Percentiles rank a stretch among this genome's conserved stretches.
Conservation (phyloP, 2,329 filamentous ascomycete species). For the Fusarium multiceps region DNA sequence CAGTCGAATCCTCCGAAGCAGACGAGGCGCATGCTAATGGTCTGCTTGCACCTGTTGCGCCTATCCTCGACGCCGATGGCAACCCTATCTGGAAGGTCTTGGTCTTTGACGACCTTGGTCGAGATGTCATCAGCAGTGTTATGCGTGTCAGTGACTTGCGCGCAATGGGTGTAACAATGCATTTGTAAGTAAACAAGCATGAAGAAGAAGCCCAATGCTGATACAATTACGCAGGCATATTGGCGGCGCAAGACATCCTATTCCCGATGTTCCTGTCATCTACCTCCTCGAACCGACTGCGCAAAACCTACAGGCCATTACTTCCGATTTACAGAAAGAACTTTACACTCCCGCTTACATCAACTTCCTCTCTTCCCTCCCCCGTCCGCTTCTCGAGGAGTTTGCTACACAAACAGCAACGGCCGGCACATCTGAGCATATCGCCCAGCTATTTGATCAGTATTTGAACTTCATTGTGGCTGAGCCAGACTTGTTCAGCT, state of each 20-base stretch:
- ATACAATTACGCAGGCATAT: slow-evolving; percentile 71
- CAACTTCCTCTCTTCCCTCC: slow-evolving; percentile 96
- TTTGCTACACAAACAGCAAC: slow-evolving; percentile 90
- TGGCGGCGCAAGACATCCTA: slow-evolving; percentile 82
- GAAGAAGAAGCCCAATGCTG: slow-evolving; percentile 33
- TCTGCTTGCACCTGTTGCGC: slow-evolving; percentile 74
- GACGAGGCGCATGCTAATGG: slow-evolving; percentile 74
- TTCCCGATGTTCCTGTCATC: slow-evolving; percentile 95
- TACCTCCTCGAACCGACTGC: slow-evolving; percentile 93
- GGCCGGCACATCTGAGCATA: slow-evolving; percentile 86
- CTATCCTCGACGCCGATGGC: slow-evolving; percentile 85
- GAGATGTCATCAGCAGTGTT: slow-evolving; percentile 97
- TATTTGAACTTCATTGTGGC: slow-evolving; percentile 98
- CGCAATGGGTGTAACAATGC: slow-evolving; percentile 94
- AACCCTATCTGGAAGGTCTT: slow-evolving; percentile 98
- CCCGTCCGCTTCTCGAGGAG: slow-evolving; percentile 89
- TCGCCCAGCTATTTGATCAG: slow-evolving; percentile 94
- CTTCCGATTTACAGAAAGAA: slow-evolving; percentile 83
- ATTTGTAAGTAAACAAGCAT: slow-evolving; percentile 70
- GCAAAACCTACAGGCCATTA: slow-evolving; percentile 84
- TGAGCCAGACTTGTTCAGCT: slow-evolving; percentile 93
- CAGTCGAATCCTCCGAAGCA: slow-evolving; percentile 67
- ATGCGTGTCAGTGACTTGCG: slow-evolving; percentile 92
- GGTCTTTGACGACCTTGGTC: slow-evolving; percentile 90
- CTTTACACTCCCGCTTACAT: slow-evolving; percentile 95